A percentile compares a stretch with the other conserved stretches of the same genome.
Conservation (phyloP, 202 grass and related monocot species). For the Elaeis oleifera region DNA sequence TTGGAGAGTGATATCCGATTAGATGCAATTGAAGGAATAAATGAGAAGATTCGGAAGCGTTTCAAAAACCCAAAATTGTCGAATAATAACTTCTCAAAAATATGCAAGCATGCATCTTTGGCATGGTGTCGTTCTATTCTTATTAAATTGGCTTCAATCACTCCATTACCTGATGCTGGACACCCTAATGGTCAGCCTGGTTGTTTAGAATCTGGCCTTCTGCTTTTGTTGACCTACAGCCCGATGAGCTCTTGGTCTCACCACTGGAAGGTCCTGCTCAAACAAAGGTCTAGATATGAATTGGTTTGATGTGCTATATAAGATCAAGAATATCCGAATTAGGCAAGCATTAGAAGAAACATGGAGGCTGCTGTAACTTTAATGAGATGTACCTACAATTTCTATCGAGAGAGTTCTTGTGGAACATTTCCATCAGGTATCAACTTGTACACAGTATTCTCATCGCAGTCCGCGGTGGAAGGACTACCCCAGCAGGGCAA, state of each 20-base stretch:
- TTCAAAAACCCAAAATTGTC: conserved; percentile 94
- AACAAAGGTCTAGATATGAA: conserved; percentile 93
- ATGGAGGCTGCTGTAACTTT: conserved; percentile 81
- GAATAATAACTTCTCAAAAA: conserved; percentile 63
- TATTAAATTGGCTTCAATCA: conserved; percentile 87
- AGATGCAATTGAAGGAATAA: conserved; percentile 77
- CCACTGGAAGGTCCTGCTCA: conserved; percentile 56
- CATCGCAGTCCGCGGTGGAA: conserved; percentile 32
- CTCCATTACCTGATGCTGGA: conserved; percentile 46
- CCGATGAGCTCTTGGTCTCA: conserved; percentile 78
- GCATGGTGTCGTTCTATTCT: conserved; percentile 87
- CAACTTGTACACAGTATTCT: conserved; percentile 60
- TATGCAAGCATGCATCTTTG: conserved; percentile 89
- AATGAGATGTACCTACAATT: conserved; percentile 82
- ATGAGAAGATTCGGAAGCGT: conserved; percentile 86
- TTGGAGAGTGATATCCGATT: conserved; percentile 71
- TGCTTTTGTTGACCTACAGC: conserved; percentile 80
- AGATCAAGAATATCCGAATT: conserved; percentile 78
- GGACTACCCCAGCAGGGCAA: conserved; percentile 27
- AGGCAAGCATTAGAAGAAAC: conserved; percentile 67
- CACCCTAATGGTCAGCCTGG: conserved; percentile 18
- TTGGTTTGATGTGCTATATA: conserved; percentile 76
- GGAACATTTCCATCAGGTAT: conserved; percentile 72
- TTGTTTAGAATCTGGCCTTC: conserved; percentile 39
- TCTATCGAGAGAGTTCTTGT: conserved; percentile 81